Percentiles rank a stretch among this genome's conserved stretches.
These are phyloP conservation scores for Colletotrichum sp. DNA, from an alignment of 2,329 filamentous ascomycete species.

Conservation along the genomic window DNA sequence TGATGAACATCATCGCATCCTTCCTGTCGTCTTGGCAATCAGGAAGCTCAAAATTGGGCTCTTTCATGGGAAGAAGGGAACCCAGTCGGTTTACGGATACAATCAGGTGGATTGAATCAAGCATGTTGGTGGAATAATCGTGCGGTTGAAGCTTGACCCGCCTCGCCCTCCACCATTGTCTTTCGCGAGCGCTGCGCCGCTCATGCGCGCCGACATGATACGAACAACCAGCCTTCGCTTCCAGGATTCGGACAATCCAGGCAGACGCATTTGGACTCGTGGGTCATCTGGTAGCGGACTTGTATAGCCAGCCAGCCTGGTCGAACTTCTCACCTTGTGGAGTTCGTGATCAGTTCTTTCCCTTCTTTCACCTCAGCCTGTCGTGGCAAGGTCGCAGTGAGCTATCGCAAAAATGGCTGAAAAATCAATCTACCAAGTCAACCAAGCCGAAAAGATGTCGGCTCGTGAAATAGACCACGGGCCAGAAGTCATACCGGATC, in stretches of 20 bases:
- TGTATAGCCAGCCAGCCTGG: neutral
- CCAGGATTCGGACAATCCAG: neutral
- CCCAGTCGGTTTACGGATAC: neutral
- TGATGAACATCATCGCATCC: neutral
- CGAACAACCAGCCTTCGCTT: neutral
- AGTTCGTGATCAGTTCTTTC: neutral
- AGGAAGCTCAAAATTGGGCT: neutral
- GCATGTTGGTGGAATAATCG: neutral
- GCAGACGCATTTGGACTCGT: neutral
- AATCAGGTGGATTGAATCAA: neutral
- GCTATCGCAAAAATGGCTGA: neutral
- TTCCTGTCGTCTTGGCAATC: neutral
- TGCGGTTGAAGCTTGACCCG: neutral
- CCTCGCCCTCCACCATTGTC: neutral
- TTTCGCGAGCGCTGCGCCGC: neutral
- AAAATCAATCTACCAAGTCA: neutral
- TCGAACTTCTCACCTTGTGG: neutral
- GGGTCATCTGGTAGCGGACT: neutral
- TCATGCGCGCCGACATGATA: neutral
- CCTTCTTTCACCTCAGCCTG: neutral
- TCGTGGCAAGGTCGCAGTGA: neutral
- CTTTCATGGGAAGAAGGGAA: neutral
- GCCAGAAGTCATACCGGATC: neutral
- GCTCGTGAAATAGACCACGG: neutral
- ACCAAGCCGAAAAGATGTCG: neutral